Evolutionary conservation across 2,329 filamentous ascomycete species (phyloP).

Genomic region (Xylariales sp.): DNA sequence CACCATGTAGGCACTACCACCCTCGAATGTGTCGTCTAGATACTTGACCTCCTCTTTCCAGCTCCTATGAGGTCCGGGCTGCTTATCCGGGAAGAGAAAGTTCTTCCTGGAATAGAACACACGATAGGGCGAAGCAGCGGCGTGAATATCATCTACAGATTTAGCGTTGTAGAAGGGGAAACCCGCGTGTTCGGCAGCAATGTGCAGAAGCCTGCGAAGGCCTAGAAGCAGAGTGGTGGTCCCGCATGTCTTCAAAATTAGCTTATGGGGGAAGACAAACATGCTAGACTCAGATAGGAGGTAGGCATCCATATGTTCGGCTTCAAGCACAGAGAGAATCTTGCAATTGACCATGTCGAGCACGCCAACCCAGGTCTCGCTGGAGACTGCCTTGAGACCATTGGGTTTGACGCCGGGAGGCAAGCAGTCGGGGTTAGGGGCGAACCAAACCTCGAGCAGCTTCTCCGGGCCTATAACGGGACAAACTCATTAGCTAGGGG

Average conservation of each 20-base stretch:
- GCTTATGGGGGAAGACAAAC: constrained; percentile 99
- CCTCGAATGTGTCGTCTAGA: constrained; percentile 89
- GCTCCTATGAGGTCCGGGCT: constrained; percentile 93
- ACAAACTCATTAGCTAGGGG: constrained; percentile 27
- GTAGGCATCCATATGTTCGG: constrained; percentile 95
- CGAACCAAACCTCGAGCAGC: constrained; percentile 98
- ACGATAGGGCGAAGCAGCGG: constrained; percentile 88
- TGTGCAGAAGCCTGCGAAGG: constrained; percentile 89
- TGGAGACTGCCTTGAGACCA: constrained; percentile 86
- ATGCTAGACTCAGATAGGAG: constrained; percentile 98
- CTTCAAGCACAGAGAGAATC: constrained; percentile 92
- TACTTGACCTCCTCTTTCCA: constrained; percentile 97
- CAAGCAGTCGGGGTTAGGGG: constrained; percentile 78
- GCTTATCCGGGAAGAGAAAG: constrained; percentile 94
- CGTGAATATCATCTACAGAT: constrained; percentile 73
- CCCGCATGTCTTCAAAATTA: constrained; percentile 98
- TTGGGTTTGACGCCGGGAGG: constrained; percentile 75
- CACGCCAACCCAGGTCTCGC: constrained; percentile 94
- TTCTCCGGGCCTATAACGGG: constrained; percentile 83
- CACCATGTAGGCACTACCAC: constrained; percentile 98
- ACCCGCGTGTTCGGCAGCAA: constrained; percentile 87
- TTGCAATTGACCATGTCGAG: constrained; percentile 98
- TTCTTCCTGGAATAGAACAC: constrained; percentile 99
- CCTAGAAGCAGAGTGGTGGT: constrained; percentile 94
- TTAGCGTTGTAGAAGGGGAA: constrained; percentile 83